A percentile compares a stretch with the other conserved stretches of the same genome.
phyloP scores from a whole-genome alignment of 2,329 filamentous ascomycete species.

The Xenoacremonium recifei region DNA sequence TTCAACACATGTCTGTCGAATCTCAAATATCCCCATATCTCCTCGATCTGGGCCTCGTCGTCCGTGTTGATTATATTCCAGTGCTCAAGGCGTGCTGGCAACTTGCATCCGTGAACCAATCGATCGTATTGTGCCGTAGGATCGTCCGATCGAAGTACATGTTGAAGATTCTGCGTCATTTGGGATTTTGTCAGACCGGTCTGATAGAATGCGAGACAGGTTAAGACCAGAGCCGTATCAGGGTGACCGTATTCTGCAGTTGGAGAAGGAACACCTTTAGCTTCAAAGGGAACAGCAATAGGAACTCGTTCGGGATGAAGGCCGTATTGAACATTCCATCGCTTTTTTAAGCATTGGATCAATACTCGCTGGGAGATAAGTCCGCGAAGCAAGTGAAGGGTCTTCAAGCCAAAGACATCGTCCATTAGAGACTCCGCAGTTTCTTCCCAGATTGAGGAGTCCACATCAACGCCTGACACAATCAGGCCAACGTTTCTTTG shows the following conservation, averaged over 20 bases:
- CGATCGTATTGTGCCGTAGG: slow-evolving; percentile 55
- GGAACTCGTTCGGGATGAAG: slow-evolving; percentile 42
- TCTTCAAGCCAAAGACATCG: background rate
- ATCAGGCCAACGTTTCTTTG: slow-evolving; percentile 27
- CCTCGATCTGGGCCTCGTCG: slow-evolving; percentile 47
- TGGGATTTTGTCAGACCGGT: slow-evolving; percentile 50
- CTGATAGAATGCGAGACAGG: slow-evolving; percentile 56
- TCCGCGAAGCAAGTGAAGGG: slow-evolving; percentile 39
- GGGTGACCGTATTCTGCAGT: slow-evolving; percentile 63
- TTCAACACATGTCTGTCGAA: slow-evolving; percentile 44
- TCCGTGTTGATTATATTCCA: slow-evolving; percentile 60
- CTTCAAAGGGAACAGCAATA: slow-evolving; percentile 58
- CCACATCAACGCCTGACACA: slow-evolving; percentile 52
- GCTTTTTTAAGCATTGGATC: slow-evolving; percentile 54
- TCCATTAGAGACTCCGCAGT: background rate
- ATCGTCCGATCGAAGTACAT: slow-evolving; percentile 55
- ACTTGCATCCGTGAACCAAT: slow-evolving; percentile 39
- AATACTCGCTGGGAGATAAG: slow-evolving; percentile 57
- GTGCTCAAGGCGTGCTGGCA: slow-evolving; percentile 46
- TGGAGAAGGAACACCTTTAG: slow-evolving; percentile 55
- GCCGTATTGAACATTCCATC: slow-evolving; percentile 67
- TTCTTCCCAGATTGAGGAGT: too few species aligned
- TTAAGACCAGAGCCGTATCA: slow-evolving; percentile 56
- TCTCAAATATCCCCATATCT: slow-evolving; percentile 49
- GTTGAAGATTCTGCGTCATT: slow-evolving; percentile 46